These are phyloP conservation scores for Marchantia paleacea DNA, from an alignment of 225 moss, liverwort and hornwort species.

Conservation along the genomic window DNA sequence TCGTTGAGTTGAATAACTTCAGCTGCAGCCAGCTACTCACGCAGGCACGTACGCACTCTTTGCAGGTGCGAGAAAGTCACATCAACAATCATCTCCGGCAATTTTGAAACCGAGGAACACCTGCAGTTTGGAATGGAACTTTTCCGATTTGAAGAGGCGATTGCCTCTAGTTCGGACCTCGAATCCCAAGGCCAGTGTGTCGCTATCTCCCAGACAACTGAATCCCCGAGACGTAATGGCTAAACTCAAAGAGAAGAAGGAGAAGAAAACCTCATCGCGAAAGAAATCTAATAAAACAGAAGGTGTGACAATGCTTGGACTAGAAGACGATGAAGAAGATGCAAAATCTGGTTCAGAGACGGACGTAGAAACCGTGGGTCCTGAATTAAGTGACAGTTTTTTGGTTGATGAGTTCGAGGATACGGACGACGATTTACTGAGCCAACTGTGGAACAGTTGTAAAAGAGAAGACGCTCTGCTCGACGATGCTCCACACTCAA, in stretches of 20 bases:
- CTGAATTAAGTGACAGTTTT: slow-evolving; percentile 14
- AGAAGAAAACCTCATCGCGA: slow-evolving; percentile 1
- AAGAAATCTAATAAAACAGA: background rate
- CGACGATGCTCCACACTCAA: slow-evolving; percentile 18
- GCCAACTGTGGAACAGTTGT: slow-evolving; percentile 37
- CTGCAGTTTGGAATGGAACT: slow-evolving; percentile 21
- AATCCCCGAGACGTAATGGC: background rate
- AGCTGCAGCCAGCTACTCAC: background rate
- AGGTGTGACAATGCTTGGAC: background rate
- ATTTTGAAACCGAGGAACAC: slow-evolving; percentile 14
- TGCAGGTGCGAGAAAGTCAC: slow-evolving; percentile 24
- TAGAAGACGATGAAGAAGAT: slow-evolving; percentile 12
- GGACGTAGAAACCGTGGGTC: slow-evolving; percentile 8
- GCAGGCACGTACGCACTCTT: background rate
- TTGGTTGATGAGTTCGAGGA: slow-evolving; percentile 23
- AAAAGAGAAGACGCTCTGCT: slow-evolving; percentile 17
- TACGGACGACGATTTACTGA: slow-evolving; percentile 33
- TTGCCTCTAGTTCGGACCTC: slow-evolving; percentile 11
- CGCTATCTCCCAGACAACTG: slow-evolving; percentile 4
- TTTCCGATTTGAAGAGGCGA: slow-evolving; percentile 13
- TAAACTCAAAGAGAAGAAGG: background rate
- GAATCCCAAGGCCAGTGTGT: background rate
- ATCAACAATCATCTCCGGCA: background rate
- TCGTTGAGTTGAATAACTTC: background rate
- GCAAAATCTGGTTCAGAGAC: background rate